These are phyloP conservation scores for Eimeria falciformis DNA, from an alignment of 169 alveolate genomes.

Conservation along the genomic window DNA sequence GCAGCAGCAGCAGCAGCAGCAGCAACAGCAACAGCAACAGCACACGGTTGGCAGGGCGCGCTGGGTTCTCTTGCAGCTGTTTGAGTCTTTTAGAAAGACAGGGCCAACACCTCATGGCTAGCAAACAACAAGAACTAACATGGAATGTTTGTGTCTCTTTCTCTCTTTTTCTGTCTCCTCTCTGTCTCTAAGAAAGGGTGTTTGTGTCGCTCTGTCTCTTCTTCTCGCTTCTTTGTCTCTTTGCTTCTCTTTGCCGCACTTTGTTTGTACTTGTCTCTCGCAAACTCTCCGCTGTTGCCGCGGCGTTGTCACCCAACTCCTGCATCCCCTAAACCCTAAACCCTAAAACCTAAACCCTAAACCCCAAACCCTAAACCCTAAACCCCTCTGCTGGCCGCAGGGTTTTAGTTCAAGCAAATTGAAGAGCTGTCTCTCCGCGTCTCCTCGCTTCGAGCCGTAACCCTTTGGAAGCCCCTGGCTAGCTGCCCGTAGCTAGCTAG, in stretches of 20 bases:
- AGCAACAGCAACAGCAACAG: neutral
- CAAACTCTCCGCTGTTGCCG: neutral
- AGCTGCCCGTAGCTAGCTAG: too few species aligned
- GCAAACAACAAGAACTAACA: neutral
- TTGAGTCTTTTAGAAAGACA: too few species aligned
- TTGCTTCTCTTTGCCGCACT: too few species aligned
- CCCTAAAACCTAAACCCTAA: neutral
- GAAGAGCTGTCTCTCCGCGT: too few species aligned
- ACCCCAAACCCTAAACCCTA: neutral
- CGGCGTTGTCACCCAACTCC: neutral
- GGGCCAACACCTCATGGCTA: neutral
- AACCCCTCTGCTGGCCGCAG: too few species aligned
- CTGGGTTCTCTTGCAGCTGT: too few species aligned
- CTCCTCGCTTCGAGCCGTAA: too few species aligned
- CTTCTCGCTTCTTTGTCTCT: neutral
- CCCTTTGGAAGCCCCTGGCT: too few species aligned
- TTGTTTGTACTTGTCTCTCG: too few species aligned
- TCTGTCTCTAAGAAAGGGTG: neutral
- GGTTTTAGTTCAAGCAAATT: too few species aligned
- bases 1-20: slow-evolving; percentile 2
- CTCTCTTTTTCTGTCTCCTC: neutral
- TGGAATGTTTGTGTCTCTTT: too few species aligned
- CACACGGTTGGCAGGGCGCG: neutral
- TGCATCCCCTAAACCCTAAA: neutral
- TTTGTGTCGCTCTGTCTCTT: neutral